Percentiles rank a stretch among this genome's conserved stretches.
phyloP scores from a whole-genome alignment of 768 basidiomycete genomes.

The Serendipita vermifera region DNA sequence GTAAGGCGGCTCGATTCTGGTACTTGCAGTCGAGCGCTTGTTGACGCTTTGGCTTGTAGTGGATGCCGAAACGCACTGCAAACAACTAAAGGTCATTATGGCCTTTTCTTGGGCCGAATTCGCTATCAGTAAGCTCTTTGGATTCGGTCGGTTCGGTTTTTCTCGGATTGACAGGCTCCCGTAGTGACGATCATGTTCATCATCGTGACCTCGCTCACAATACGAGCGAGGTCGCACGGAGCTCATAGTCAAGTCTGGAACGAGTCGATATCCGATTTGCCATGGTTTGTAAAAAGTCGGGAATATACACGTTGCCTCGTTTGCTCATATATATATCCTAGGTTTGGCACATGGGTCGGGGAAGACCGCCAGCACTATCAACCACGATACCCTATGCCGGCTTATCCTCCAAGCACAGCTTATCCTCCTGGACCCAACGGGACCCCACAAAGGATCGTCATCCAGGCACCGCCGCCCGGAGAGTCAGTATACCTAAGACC shows the following conservation, averaged over 20 bases:
- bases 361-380: constrained; percentile 8
- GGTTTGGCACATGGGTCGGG: constrained; percentile 3
- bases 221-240: background rate
- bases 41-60: no score
- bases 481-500: background rate
- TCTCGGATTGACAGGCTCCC: background rate
- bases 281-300: background rate
- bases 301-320: background rate
- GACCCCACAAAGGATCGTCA: background rate
- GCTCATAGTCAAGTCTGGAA: constrained; percentile 3
- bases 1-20: no score
- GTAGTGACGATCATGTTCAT: constrained; percentile 2
- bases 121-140: background rate
- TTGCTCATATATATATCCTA: background rate
- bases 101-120: constrained; percentile 9
- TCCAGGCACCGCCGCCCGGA: background rate
- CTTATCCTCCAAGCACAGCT: background rate
- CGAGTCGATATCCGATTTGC: constrained; percentile 3
- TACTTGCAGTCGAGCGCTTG: no score
- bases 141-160: background rate
- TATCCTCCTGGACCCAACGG: background rate
- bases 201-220: background rate
- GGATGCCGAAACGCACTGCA: constrained; percentile 1
- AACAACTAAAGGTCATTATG: constrained; percentile 6
- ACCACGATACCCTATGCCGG: constrained; percentile 3